phyloP scores from a whole-genome alignment of 192 early-diverging fungal species.

The Funneliformis geosporum region DNA sequence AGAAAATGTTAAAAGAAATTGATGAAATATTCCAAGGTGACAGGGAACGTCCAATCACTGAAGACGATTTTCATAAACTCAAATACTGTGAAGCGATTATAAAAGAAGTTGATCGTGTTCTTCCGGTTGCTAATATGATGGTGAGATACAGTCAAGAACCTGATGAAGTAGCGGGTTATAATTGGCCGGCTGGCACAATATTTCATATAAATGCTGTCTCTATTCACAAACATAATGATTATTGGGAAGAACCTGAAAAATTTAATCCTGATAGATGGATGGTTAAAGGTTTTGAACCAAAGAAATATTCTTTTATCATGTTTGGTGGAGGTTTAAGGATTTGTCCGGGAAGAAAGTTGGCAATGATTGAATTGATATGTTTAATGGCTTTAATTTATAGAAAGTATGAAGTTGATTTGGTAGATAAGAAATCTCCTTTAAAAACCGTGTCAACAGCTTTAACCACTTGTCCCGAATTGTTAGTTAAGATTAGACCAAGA shows the following conservation, averaged over 20 bases:
- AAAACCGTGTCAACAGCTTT: neutral
- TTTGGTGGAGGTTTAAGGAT: neutral
- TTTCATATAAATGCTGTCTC: neutral
- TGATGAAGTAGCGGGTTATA: conserved; percentile 18
- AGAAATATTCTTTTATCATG: neutral
- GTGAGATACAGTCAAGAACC: neutral
- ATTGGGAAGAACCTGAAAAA: neutral
- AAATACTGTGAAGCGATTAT: conserved; percentile 16
- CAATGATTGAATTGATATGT: neutral
- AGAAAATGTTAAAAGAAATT: neutral
- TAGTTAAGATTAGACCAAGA: neutral
- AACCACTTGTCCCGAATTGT: neutral
- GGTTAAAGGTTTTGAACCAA: neutral
- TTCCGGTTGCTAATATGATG: neutral
- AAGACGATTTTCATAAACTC: conserved; percentile 13
- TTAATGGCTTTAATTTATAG: neutral
- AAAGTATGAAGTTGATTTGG: neutral
- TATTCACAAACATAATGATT: neutral
- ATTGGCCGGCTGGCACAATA: neutral
- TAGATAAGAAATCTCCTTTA: neutral
- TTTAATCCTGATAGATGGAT: neutral
- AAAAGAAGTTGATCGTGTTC: neutral
- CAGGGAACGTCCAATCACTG: neutral
- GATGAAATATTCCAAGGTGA: neutral
- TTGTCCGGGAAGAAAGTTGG: conserved; percentile 19